Base-by-base conservation (phyloP, 2,329 filamentous ascomycete genomes). In the Colletotrichum lini region DNA sequence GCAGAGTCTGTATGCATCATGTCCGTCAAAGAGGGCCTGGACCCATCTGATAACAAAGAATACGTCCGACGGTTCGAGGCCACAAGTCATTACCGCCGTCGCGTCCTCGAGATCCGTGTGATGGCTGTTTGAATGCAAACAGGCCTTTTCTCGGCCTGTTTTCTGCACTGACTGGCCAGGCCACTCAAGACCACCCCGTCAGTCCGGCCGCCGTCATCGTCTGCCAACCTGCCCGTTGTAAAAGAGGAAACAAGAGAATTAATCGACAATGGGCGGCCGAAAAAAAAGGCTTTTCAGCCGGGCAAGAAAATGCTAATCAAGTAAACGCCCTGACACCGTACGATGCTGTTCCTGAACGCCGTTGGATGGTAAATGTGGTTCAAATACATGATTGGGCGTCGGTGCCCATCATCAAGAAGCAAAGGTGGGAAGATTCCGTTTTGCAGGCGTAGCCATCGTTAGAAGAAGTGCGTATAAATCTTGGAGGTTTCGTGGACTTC, bases 391-490 rank as follows among this genome's bases (percentile, higher is more conserved):
- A 83, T 81, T 77, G 75, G 73, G 67, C 75, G 75, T 74, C 30
- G 52, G 21, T 57, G 57, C 72, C 70, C 65, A 60, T 66, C 63
- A 70, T 67, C 73, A 75, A 73, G 73, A 79, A 80, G 77, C 73
- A 77, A 77, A 80, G 80, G 76, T 70, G 73, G 76, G 77, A 73
- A 73, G 72, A 74, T 74, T 68, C 70, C 74, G 70, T 73, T 54
- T 54, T 77, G 76, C 77, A 75, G 75, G 76, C 73, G 75, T 77
- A 72, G 71, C 71, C 76, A 75, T 87, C 84, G 83, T 96, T 90
- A 99, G 88, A 99, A 98, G 89, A 99, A 99, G 89, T 99, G 96
- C 77, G 96, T 99, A 87, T 99, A 98, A 79, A 98, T 95, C 86
- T 98, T 99, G 76, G 96, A 98, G 81, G 93, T 94, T 84, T 98